phyloP scores from a whole-genome alignment of 176 grass and related monocot species.

The Eremochloa ophiuroides region DNA sequence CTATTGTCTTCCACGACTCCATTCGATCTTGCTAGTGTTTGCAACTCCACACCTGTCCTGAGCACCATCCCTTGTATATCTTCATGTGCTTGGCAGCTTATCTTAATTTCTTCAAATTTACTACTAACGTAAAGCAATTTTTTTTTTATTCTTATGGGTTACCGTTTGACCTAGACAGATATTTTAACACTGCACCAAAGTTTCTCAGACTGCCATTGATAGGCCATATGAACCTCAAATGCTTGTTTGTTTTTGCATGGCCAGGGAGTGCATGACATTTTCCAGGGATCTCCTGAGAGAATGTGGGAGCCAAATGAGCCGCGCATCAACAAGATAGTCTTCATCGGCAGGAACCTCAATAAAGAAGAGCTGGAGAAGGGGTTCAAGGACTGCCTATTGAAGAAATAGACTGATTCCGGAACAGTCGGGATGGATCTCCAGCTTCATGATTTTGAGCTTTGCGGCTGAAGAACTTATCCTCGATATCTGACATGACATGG shows the following conservation, averaged over 20 bases:
- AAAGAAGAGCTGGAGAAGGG: slow-evolving; percentile 79
- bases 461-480: slow-evolving; percentile 38
- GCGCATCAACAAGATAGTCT: slow-evolving; percentile 94
- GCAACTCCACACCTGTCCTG: not conserved
- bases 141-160: not conserved
- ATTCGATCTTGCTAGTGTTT: not conserved
- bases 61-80: not conserved
- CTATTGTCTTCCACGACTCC: not conserved
- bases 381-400: slow-evolving; percentile 82
- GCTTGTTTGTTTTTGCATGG: not conserved
- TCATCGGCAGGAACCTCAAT: slow-evolving; percentile 88
- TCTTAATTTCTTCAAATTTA: not conserved
- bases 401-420: slow-evolving; percentile 1
- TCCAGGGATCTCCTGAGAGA: slow-evolving; percentile 97
- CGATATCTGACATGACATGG: not conserved
- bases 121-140: not conserved
- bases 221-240: not conserved
- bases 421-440: slow-evolving; percentile 18
- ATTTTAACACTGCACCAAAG: not conserved
- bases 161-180: not conserved
- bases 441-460: slow-evolving; percentile 66
- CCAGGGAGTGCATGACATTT: slow-evolving; percentile 97
- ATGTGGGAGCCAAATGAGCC: slow-evolving; percentile 72
- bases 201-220: not conserved
- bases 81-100: not conserved